Evolutionary conservation across 2,329 filamentous ascomycete species (phyloP).

Genomic region (Aspergillus tubingensis): DNA sequence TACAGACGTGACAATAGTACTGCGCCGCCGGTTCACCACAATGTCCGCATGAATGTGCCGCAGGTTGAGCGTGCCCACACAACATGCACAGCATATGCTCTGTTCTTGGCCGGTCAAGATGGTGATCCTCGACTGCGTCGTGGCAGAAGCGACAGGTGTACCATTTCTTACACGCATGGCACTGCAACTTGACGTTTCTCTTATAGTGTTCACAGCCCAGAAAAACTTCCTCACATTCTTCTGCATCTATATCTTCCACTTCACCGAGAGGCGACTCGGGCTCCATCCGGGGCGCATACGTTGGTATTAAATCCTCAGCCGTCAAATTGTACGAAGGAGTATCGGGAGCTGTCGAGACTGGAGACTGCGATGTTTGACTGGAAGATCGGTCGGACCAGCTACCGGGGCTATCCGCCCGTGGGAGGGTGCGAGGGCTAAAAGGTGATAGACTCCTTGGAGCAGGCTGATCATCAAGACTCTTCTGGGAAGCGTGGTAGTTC

Average conservation of each 20-base stretch:
- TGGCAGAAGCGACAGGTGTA: constrained; percentile 96
- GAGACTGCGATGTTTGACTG: constrained; percentile 31
- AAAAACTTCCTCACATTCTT: constrained; percentile 53
- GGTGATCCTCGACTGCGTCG: constrained; percentile 77
- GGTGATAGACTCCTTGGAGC: constrained; percentile 26
- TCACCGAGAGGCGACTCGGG: constrained; percentile 29
- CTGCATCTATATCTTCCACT: constrained; percentile 46
- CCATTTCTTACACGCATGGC: constrained; percentile 85
- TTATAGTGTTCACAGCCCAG: constrained; percentile 92
- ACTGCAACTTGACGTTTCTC: constrained; percentile 94
- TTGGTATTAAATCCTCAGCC: constrained; percentile 64
- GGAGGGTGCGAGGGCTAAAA: constrained; percentile 26
- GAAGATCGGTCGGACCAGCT: constrained; percentile 31
- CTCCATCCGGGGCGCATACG: constrained; percentile 58
- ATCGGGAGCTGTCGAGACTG: constrained; percentile 28
- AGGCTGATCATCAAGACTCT: constrained; percentile 26
- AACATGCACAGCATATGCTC: constrained; percentile 98
- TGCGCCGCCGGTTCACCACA: constrained; percentile 78
- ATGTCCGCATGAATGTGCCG: constrained; percentile 72
- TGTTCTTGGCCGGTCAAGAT: constrained; percentile 77
- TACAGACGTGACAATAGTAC: constrained; percentile 94
- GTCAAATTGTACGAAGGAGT: constrained; percentile 44
- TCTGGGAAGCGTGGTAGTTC: constrained; percentile 58
- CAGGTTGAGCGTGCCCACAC: constrained; percentile 81
- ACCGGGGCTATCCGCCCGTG: constrained; percentile 33